These are phyloP conservation scores for Amanita subjunquillea DNA, from an alignment of 768 basidiomycete species.

Conservation along the genomic window DNA sequence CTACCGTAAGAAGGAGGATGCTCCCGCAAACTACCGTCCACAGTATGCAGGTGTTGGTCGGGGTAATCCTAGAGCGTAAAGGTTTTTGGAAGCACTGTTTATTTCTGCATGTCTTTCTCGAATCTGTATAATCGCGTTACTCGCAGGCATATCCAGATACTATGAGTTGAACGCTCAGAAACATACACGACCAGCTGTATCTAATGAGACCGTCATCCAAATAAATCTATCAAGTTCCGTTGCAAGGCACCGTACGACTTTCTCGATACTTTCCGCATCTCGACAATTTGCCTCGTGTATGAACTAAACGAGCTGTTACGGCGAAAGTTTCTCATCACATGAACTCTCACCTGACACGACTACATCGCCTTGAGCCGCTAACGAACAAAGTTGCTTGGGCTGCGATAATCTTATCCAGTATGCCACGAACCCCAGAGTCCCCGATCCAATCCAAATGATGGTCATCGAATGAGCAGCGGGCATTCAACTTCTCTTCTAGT, in stretches of 20 bases:
- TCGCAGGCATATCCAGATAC: background rate
- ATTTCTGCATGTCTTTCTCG: background rate
- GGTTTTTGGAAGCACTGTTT: background rate
- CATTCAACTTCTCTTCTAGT: slow-evolving; percentile 33
- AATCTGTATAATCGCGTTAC: background rate
- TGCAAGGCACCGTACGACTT: slow-evolving; percentile 12
- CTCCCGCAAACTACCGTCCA: slow-evolving; percentile 83
- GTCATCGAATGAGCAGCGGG: slow-evolving; percentile 11
- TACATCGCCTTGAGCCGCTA: slow-evolving; percentile 35
- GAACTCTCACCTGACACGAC: slow-evolving; percentile 30
- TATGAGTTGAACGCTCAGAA: background rate
- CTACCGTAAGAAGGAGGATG: slow-evolving; percentile 87
- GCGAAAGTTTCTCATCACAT: background rate
- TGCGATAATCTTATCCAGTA: slow-evolving; percentile 48
- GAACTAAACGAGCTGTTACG: slow-evolving; percentile 21
- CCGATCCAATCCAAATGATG: slow-evolving; percentile 22
- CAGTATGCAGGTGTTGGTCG: slow-evolving; percentile 84
- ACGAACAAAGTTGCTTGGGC: slow-evolving; percentile 39
- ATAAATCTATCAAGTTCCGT: slow-evolving; percentile 34
- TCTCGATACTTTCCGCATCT: slow-evolving; percentile 22
- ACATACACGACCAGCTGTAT: background rate
- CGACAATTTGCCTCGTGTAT: slow-evolving; percentile 43
- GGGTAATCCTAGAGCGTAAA: slow-evolving; percentile 69
- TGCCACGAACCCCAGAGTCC: slow-evolving; percentile 42
- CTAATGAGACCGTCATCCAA: slow-evolving; percentile 18